Conservation (phyloP, 164 flowering plant species). For the Tetracentron sinense region DNA sequence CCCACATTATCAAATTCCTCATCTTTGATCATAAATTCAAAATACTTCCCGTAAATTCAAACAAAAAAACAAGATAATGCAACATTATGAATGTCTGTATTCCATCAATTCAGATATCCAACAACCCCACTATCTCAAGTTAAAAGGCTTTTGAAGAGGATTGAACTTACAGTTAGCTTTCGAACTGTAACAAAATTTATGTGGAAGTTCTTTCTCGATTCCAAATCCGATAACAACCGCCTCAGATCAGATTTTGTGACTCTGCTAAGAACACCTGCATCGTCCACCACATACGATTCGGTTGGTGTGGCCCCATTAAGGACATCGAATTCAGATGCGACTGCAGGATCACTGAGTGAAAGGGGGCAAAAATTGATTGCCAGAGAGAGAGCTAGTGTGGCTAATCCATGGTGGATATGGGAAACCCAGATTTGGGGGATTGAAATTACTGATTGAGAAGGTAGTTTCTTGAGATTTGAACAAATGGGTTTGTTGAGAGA, state of each 20-base stretch:
- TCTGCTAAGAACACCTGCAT: constrained; percentile 91
- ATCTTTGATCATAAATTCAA: too few species aligned
- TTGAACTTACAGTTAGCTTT: constrained; percentile 80
- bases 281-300: constrained; percentile 78
- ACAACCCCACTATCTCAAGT: neutral
- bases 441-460: constrained; percentile 18
- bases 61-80: too few species aligned
- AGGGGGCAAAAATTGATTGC: constrained; percentile 68
- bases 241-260: constrained; percentile 84
- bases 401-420: constrained; percentile 64
- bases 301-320: constrained; percentile 75
- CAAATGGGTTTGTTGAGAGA: constrained; percentile 31
- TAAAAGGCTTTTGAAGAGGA: neutral
- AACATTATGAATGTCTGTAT: too few species aligned
- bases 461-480: constrained; percentile 33
- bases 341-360: constrained; percentile 33
- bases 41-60: too few species aligned
- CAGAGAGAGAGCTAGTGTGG: constrained; percentile 78
- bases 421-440: constrained; percentile 54
- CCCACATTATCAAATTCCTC: neutral
- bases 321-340: constrained; percentile 89
- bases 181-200: constrained; percentile 82
- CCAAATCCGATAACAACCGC: constrained; percentile 76
- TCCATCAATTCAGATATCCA: too few species aligned
- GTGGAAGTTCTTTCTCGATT: constrained; percentile 72